Evolutionary conservation across 2,329 filamentous ascomycete species (phyloP).

Genomic region (Beauveria scarabaeidicola): DNA sequence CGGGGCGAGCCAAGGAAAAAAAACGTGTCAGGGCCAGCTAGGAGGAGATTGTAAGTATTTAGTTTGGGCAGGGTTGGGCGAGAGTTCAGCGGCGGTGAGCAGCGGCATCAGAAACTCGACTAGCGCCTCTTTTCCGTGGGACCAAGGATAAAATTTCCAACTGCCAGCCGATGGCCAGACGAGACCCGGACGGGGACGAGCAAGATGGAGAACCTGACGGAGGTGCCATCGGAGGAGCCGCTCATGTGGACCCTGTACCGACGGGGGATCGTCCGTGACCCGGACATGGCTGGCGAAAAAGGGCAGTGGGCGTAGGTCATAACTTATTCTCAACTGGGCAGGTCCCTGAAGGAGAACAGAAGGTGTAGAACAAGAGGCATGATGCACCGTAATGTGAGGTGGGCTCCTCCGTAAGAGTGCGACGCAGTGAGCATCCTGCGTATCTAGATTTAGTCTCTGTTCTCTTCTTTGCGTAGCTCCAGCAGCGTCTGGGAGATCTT

Average conservation of each 20-base stretch:
- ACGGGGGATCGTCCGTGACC: slow-evolving; percentile 11
- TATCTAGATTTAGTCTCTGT: neutral
- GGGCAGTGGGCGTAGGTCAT: neutral
- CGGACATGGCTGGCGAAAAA: neutral
- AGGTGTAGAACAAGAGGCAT: no score
- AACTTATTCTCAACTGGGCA: slow-evolving; percentile 3
- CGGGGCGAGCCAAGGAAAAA: neutral
- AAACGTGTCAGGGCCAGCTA: neutral
- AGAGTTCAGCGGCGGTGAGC: slow-evolving; percentile 5
- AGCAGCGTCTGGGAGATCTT: neutral
- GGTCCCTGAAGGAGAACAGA: slow-evolving; percentile 1
- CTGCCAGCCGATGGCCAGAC: slow-evolving; percentile 7
- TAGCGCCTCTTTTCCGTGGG: neutral
- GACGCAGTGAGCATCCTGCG: neutral
- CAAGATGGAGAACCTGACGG: slow-evolving; percentile 2
- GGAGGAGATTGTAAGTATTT: neutral
- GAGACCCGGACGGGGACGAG: slow-evolving; percentile 3
- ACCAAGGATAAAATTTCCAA: slow-evolving; percentile 4
- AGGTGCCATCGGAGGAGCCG: slow-evolving; percentile 7
- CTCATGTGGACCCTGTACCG: slow-evolving; percentile 7
- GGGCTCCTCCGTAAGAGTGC: neutral
- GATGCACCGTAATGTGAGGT: neutral
- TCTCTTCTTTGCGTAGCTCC: neutral
- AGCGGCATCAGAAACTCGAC: neutral
- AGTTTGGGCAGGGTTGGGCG: neutral